Evolutionary conservation across 2,329 filamentous ascomycete species (phyloP), one percentile per base, ranked within the genome.

Genomic region (Hypoxylon sp.): DNA sequence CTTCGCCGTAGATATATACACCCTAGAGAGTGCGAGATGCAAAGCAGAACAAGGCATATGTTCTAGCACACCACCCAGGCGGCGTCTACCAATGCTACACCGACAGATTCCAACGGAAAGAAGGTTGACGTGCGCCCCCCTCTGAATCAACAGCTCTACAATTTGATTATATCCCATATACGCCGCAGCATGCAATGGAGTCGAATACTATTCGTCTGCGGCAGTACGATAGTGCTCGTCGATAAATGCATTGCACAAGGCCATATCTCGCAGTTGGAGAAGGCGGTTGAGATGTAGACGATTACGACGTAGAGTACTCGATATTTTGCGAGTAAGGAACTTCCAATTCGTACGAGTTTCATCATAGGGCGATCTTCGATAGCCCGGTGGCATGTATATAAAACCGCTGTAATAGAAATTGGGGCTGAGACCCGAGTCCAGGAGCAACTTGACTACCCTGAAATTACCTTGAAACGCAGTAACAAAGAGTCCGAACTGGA

Each of bases 161-260:
- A 61, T 48, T 10, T 58, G 33, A 40, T 61, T 27, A 14, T 53
- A 46, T 50, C 63, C 63, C 20, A 17, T 22, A 25, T 66, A 44
- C 14, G 63, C 63, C 30, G 63, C 63, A 1, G 57, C 13, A 42
- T 61, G 56, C 27, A 64, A 10, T n/a, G 61, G 61, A 7, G 61
- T 64, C 14, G 63, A 10, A 25, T 11, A 55, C 62, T 31, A 61
- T 10, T 40, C 10, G 37, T 33, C 7, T n/a, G 17, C 4, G 4
- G n/a, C 33, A 48, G 10, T 20, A n/a, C n/a, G 25, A 37, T 37
- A 13, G 14, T 37, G 13, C 35, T 37, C 6, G 35, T 13, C 6
- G n/a, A 37, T 37, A 37, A 37, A 37, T 37, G 7, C 35, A 37
- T 37, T 37, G 13, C 35, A 37, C 35, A 14, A 14, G 14, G 35